Evolutionary conservation across 331 rosid genomes (phyloP).

Genomic region (Stylosanthes scabra): DNA sequence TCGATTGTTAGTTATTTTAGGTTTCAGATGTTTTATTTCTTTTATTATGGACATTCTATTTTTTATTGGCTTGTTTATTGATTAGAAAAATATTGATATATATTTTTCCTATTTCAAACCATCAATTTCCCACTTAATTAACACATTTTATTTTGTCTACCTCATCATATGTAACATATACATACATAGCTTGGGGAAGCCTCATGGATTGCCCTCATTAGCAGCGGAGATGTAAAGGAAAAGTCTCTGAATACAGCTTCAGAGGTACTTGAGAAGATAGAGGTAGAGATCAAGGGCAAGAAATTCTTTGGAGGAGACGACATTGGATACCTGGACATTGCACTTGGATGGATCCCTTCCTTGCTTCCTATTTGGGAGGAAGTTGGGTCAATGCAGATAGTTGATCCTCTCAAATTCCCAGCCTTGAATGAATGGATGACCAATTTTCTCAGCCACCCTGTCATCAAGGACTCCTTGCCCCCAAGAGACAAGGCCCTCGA

Average conservation of each 20-base stretch:
- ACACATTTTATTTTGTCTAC: no score
- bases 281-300: conserved; percentile 36
- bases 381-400: conserved; percentile 29
- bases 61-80: no score
- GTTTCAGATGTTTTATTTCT: no score
- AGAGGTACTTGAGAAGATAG: conserved; percentile 38
- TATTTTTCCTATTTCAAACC: no score
- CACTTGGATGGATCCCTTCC: conserved; percentile 45
- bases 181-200: conserved; percentile 7
- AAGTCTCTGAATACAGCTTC: conserved; percentile 13
- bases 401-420: conserved; percentile 38
- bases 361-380: conserved; percentile 47
- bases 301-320: conserved; percentile 41
- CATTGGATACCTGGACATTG: conserved; percentile 43
- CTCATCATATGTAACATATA: neutral
- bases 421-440: conserved; percentile 22
- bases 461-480: conserved; percentile 38
- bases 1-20: no score
- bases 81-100: no score
- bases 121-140: no score
- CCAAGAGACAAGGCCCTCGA: conserved; percentile 35
- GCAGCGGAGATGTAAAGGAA: conserved; percentile 28
- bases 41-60: no score
- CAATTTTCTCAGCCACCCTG: conserved; percentile 39
- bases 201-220: conserved; percentile 3